phyloP scores from a whole-genome alignment of 2,329 filamentous ascomycete species.

The Cercospora brassicicola region DNA sequence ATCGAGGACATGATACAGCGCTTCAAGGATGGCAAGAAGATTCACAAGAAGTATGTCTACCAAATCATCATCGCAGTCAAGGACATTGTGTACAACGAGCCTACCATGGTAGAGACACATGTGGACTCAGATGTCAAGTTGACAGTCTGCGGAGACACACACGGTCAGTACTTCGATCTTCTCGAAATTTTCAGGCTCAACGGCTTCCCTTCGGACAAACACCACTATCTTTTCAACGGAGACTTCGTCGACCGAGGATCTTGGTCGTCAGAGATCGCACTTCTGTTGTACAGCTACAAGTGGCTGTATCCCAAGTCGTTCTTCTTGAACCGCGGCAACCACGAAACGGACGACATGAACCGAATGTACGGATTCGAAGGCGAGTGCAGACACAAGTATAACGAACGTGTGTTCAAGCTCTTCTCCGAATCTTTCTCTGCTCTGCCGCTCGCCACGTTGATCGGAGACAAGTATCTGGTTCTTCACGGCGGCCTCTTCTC shows the following conservation, averaged over 20 bases:
- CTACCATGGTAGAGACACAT: slow-evolving; percentile 94
- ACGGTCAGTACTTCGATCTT: slow-evolving; percentile 96
- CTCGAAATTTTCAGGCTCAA: slow-evolving; percentile 95
- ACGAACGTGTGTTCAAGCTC: slow-evolving; percentile 90
- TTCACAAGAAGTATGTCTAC: slow-evolving; percentile 95
- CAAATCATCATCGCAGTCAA: slow-evolving; percentile 90
- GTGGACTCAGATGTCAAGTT: slow-evolving; percentile 75
- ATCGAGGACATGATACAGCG: slow-evolving; percentile 95
- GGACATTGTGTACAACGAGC: slow-evolving; percentile 85
- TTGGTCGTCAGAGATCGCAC: slow-evolving; percentile 95
- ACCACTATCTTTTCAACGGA: slow-evolving; percentile 96
- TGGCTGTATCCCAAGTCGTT: slow-evolving; percentile 81
- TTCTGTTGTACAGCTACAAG: slow-evolving; percentile 94
- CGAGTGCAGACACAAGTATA: slow-evolving; percentile 98
- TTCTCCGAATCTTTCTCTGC: slow-evolving; percentile 99
- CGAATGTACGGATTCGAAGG: slow-evolving; percentile 97
- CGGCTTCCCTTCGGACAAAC: slow-evolving; percentile 77
- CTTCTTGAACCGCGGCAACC: slow-evolving; percentile 96
- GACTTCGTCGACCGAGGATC: slow-evolving; percentile 97
- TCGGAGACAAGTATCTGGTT: slow-evolving; percentile 86
- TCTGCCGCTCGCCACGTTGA: slow-evolving; percentile 83
- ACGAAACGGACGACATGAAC: slow-evolving; percentile 95
- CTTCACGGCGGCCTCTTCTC: slow-evolving; percentile 96
- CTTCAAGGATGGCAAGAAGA: slow-evolving; percentile 93
- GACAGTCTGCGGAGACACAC: slow-evolving; percentile 96